Base-by-base conservation (phyloP, 495 filamentous ascomycete species). In the Annulohypoxylon nitens region DNA sequence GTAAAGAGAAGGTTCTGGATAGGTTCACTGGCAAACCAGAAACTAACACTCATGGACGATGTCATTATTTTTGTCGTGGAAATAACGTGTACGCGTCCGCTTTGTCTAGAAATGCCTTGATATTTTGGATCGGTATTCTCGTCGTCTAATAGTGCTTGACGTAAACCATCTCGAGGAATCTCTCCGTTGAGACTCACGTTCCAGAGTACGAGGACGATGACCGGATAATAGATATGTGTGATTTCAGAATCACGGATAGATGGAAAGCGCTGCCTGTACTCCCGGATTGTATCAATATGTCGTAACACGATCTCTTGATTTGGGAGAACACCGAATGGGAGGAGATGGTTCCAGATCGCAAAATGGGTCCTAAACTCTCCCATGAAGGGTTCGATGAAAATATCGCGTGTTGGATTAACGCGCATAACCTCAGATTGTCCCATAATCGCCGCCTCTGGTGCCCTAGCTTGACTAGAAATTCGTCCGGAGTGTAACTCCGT, bases 301-400 rank as follows among this genome's bases (percentile, higher is more conserved):
- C 1, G 48, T n/a, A 30, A 4, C 26, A 1, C 2, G 4, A 8
- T 53, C 4, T 53, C 48, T 30, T 3, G 30, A 20, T 26, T n/a
- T 7, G 30, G 48, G 48, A 53, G 48, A n/a, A 53, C 3, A 9
- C 20, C 20, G 23, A 53, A 53, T 11, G 23, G 48, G 23, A 53
- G 48, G 2, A 53, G 48, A 30, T 5, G 48, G 4, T 11, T 20
- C 48, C 48, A 53, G 14, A 53, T 53, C 3, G 4, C 16, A 4
- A 53, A 53, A 9, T 26, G 48, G 48, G 20, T 53, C 26, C 25
- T 53, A 7, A 53, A 53, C 20, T 53, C 48, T 11, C 26, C 48
- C 4, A 53, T 20, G 16, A 53, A 53, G 6, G 48, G 48, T 30
- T 30, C 9, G 25, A 53, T 53, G 48, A 4, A 30, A 11, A 53